Conservation (phyloP, 2,329 filamentous ascomycete genomes). For the Fusarium kyushuense region DNA sequence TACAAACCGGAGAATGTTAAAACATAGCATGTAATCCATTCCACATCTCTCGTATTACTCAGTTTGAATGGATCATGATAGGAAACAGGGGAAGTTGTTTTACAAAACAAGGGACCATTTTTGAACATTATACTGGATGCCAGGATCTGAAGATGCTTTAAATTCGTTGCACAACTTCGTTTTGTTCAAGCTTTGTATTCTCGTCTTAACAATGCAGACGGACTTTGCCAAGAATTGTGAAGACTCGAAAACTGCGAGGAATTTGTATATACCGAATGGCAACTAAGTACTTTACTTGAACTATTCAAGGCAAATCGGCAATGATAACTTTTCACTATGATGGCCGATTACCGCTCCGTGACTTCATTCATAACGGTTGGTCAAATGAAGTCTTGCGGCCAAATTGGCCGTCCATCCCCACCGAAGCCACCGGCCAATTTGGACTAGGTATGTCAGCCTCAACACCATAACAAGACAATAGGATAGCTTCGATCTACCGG, state of each 20-base stretch:
- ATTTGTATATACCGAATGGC: not conserved
- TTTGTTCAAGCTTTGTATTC: not conserved
- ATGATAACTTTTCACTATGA: not conserved
- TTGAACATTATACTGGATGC: accelerated
- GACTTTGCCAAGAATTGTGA: not conserved
- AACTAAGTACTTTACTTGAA: not conserved
- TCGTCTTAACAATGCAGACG: not conserved
- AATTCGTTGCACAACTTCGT: accelerated
- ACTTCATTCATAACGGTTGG: not conserved
- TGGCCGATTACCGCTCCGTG: too few species aligned
- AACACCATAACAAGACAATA: not conserved
- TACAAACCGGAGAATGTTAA: not conserved
- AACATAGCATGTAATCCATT: accelerated
- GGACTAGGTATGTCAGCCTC: not conserved
- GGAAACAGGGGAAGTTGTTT: too few species aligned
- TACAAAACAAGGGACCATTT: too few species aligned
- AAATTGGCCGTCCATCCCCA: conserved; percentile 4
- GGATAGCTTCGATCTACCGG: not conserved
- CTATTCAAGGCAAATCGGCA: accelerated
- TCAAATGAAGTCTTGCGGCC: not conserved
- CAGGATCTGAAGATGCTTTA: too few species aligned
- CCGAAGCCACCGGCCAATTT: conserved; percentile 1
- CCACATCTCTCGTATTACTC: not conserved
- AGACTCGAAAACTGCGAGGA: not conserved
- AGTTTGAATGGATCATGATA: not conserved